A percentile compares a stretch with the other conserved stretches of the same genome.
These are phyloP conservation scores for Obelidium mucronatum DNA, from an alignment of 192 early-diverging fungal genomes.

Conservation along the genomic window DNA sequence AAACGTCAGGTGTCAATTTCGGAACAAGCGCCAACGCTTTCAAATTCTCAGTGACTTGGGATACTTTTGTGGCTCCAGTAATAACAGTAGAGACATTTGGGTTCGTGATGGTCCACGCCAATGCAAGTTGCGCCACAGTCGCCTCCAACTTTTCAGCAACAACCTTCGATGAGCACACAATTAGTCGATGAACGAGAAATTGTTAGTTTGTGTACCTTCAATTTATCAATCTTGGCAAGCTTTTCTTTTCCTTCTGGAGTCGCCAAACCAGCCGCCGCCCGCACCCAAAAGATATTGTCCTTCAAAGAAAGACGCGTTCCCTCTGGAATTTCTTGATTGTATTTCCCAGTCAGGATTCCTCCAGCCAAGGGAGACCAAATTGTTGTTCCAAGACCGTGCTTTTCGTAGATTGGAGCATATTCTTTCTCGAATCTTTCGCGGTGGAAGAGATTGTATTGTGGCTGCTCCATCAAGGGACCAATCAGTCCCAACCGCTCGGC, in stretches of 20 bases:
- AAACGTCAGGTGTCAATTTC: constrained; percentile 71
- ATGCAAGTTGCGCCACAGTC: constrained; percentile 71
- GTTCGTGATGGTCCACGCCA: constrained; percentile 81
- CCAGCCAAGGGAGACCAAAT: constrained; percentile 81
- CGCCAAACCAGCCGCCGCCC: constrained; percentile 54
- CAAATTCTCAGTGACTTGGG: constrained; percentile 79
- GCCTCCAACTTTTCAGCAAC: constrained; percentile 68
- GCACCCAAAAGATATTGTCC: constrained; percentile 65
- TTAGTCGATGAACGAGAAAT: neutral
- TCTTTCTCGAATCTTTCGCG: constrained; percentile 59
- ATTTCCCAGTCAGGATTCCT: constrained; percentile 73
- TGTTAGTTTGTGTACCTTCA: constrained; percentile 51
- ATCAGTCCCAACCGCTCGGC: constrained; percentile 73
- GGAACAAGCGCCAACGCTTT: constrained; percentile 61
- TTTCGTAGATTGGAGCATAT: constrained; percentile 74
- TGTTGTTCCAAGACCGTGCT: constrained; percentile 72
- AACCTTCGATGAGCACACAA: constrained; percentile 35
- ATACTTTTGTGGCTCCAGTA: constrained; percentile 61
- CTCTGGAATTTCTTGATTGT: constrained; percentile 68
- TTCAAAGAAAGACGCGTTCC: constrained; percentile 70
- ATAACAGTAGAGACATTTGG: constrained; percentile 60
- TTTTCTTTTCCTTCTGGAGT: constrained; percentile 75
- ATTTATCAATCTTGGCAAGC: constrained; percentile 65
- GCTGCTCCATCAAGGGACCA: constrained; percentile 63
- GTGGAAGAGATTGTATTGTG: constrained; percentile 87